phyloP scores from a whole-genome alignment of 805 yeast genomes.

The Cyberlindnera mississippiensis region DNA sequence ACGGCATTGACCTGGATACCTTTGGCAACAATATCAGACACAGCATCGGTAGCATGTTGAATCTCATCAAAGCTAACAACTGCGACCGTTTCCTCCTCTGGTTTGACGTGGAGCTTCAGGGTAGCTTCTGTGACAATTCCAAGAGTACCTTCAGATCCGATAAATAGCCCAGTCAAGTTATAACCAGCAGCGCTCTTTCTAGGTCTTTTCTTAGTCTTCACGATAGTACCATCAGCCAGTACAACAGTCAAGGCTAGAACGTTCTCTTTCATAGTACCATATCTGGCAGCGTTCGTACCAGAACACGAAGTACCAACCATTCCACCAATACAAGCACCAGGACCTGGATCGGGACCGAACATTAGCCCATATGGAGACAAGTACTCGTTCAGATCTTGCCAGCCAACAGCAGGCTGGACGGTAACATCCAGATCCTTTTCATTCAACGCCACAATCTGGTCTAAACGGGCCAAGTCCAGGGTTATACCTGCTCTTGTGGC shows the following conservation, averaged over 20 bases:
- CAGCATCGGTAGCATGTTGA: constrained; percentile 67
- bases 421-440: constrained; percentile 64
- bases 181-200: constrained; percentile 79
- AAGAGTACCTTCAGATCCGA: constrained; percentile 77
- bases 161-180: constrained; percentile 67
- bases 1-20: constrained; percentile 73
- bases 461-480: constrained; percentile 59
- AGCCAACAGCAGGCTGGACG: constrained; percentile 77
- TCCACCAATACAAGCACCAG: constrained; percentile 79
- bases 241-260: constrained; percentile 68
- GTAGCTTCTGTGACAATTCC: constrained; percentile 80
- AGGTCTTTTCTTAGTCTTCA: constrained; percentile 72
- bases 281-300: constrained; percentile 74
- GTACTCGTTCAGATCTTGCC: constrained; percentile 64
- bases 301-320: constrained; percentile 76
- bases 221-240: constrained; percentile 72
- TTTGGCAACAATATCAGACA: constrained; percentile 52
- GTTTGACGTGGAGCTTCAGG: constrained; percentile 61
- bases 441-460: constrained; percentile 51
- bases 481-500: constrained; percentile 67
- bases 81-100: constrained; percentile 61
- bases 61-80: constrained; percentile 65
- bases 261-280: constrained; percentile 79
- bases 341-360: constrained; percentile 79
- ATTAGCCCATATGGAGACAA: constrained; percentile 46